These are phyloP conservation scores for Dacryopinax primogenitus DNA, from an alignment of 768 basidiomycete genomes.

Conservation along the genomic window DNA sequence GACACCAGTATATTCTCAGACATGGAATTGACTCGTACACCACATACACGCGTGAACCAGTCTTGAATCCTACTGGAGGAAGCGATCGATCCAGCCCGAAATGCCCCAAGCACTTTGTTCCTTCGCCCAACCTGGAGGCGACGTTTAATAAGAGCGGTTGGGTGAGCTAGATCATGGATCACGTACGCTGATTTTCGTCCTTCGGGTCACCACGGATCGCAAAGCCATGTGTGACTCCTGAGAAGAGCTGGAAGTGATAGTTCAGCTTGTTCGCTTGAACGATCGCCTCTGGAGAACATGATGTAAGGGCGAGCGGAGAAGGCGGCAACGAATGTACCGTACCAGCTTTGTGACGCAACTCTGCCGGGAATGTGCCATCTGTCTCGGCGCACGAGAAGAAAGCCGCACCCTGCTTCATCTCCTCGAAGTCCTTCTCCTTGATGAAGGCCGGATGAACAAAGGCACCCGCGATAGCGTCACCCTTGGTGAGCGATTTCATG, in stretches of 20 bases:
- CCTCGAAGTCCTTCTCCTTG: constrained; percentile 19
- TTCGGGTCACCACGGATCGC: neutral
- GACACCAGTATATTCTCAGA: neutral
- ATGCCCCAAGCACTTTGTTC: constrained; percentile 5
- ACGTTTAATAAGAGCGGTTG: neutral
- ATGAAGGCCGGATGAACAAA: constrained; percentile 22
- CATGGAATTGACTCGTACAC: no score
- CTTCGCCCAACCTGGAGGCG: neutral
- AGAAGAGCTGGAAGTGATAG: constrained; percentile 8
- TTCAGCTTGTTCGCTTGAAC: neutral
- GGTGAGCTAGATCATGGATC: neutral
- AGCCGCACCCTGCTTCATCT: constrained; percentile 14
- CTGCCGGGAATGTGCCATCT: neutral
- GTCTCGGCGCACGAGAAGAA: constrained; percentile 18
- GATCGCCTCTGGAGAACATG: neutral
- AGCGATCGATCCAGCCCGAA: neutral
- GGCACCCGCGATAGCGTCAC: constrained; percentile 13
- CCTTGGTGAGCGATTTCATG: neutral
- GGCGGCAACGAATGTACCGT: neutral
- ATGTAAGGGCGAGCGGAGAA: neutral
- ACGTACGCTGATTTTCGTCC: neutral
- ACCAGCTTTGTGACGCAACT: constrained; percentile 3
- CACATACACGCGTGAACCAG: neutral
- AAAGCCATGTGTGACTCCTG: neutral
- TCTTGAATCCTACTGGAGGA: neutral